A percentile compares a stretch with the other conserved stretches of the same genome.
These are phyloP conservation scores for Hericium rajendrae DNA, from an alignment of 768 basidiomycete genomes.

Conservation along the genomic window DNA sequence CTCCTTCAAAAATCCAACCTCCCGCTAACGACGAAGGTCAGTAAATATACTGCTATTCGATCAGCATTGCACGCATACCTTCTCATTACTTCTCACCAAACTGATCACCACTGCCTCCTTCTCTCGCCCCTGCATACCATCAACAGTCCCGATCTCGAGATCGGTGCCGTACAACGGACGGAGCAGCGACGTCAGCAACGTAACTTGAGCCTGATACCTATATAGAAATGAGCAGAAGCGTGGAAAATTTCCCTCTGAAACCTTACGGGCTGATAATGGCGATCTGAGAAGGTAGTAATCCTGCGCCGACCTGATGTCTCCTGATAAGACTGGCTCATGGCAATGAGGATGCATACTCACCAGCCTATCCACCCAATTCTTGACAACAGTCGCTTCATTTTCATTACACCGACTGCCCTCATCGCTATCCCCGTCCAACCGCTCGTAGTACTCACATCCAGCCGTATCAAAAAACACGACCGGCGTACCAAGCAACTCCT, in stretches of 20 bases:
- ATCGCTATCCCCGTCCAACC: conserved; percentile 66
- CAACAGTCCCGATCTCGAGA: conserved; percentile 90
- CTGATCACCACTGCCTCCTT: conserved; percentile 90
- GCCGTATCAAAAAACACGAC: conserved; percentile 93
- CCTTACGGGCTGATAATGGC: conserved; percentile 80
- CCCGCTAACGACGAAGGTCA: conserved; percentile 37
- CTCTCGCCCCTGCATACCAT: conserved; percentile 96
- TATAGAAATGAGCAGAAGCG: background rate
- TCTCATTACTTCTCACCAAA: conserved; percentile 86
- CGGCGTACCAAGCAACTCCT: conserved; percentile 65
- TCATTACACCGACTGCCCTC: conserved; percentile 91
- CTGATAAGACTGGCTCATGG: too few species aligned
- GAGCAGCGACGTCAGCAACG: conserved; percentile 68
- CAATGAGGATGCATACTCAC: conserved; percentile 37
- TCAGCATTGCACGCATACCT: conserved; percentile 29
- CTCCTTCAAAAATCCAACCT: conserved; percentile 93
- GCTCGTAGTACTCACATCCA: conserved; percentile 89
- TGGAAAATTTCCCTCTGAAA: background rate
- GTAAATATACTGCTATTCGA: conserved; percentile 1
- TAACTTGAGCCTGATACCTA: conserved; percentile 92
- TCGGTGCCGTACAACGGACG: conserved; percentile 54
- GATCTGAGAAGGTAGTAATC: conserved; percentile 62
- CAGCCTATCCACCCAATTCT: conserved; percentile 71
- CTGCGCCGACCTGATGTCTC: conserved; percentile 48
- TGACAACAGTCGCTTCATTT: conserved; percentile 85